Evolutionary conservation across 1,284 basidiomycete species (phyloP).

Genomic region (Tilletiopsis washingtonensis): DNA sequence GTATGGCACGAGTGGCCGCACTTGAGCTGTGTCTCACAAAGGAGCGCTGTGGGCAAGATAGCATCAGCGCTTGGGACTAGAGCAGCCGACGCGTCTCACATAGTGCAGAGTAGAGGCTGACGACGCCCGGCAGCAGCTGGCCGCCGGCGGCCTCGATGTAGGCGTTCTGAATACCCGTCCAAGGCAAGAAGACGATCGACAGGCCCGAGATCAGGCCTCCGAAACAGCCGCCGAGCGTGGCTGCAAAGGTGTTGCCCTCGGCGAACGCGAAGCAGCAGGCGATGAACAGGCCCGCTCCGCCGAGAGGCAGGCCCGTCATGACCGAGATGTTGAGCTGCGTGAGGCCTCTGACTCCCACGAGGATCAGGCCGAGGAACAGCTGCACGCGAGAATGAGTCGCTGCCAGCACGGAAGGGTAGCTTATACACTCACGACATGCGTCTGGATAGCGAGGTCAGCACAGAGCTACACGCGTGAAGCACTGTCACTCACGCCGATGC

Average conservation of each 20-base stretch:
- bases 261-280: slow-evolving; percentile 29
- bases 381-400: neutral
- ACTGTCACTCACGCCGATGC: neutral
- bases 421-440: too few species aligned
- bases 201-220: slow-evolving; percentile 19
- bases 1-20: too few species aligned
- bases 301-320: slow-evolving; percentile 23
- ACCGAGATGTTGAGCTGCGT: slow-evolving; percentile 7
- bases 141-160: slow-evolving; percentile 14
- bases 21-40: too few species aligned
- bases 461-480: neutral
- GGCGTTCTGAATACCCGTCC: slow-evolving; percentile 23
- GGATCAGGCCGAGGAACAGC: slow-evolving; percentile 18
- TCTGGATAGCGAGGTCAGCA: neutral
- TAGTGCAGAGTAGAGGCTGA: slow-evolving; percentile 14
- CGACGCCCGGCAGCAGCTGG: slow-evolving; percentile 6
- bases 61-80: too few species aligned
- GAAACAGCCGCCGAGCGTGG: slow-evolving; percentile 17
- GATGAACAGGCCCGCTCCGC: slow-evolving; percentile 28
- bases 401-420: too few species aligned
- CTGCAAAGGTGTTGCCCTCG: slow-evolving; percentile 23
- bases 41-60: too few species aligned
- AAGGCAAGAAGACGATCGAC: slow-evolving; percentile 24
- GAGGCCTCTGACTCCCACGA: slow-evolving; percentile 6
- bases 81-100: too few species aligned